Evolutionary conservation across 139 green algal species (phyloP), one percentile per base, ranked within the genome.

Genomic region (Edaphochlamys debaryana): DNA sequence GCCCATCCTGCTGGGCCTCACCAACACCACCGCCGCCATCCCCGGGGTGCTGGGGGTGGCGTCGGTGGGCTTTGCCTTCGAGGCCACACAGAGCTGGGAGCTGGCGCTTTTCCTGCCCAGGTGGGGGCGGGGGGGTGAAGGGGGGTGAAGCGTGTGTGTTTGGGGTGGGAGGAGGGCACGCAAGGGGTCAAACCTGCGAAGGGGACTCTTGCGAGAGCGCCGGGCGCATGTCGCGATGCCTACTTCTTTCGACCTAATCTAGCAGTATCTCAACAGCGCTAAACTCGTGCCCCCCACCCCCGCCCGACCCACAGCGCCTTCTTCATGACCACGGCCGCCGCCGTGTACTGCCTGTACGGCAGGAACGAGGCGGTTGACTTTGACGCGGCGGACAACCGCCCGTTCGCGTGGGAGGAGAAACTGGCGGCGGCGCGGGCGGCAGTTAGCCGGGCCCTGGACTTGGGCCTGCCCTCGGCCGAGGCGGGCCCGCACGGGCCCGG

Each of bases 21-120:
- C 95, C 66, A 99, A 99, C 91, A 98, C 95, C 8, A 80, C 88
- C 4, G 97, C 95, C 34, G 93, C 94, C 13, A 71, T 99, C 23
- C 97, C 97, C 0, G 97, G 97, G 60, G 95, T 99, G 75, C 79
- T 99, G 30, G 96, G 96, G 3, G 96, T 98, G 4, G 89, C 92
- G 11, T 79, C 89, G 5, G 92, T 93, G 40, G 94, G 94, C 11
- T 79, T 87, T 48, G 87, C 98, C 66, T 92, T 92, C 34, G 93
- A 98, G 75, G 52, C 81, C 38, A 96, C 91, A 0, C 84, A 91
- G 32, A 90, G 84, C 45, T 99, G 96, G 96, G 62, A 87, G 20
- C n/a, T 92, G 40, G 90, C 94, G 6, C 92, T 99, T 22, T 98
- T 99, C 89, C 85, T 85, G 32, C 96, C 96, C 25, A 67, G 73